Evolutionary conservation across 305 asterid species (phyloP).

Genomic region (Striga hermonthica): DNA sequence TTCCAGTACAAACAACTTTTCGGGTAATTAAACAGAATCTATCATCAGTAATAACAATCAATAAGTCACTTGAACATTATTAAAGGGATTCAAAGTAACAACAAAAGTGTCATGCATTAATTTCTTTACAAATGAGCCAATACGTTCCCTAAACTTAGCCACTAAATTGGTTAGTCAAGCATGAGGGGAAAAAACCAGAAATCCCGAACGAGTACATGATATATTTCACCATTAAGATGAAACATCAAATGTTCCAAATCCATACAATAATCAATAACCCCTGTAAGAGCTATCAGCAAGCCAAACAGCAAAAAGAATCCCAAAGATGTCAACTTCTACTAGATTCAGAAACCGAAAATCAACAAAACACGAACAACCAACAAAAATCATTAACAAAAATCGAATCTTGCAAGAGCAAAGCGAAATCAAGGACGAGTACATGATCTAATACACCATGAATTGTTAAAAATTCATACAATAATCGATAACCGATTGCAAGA

Average conservation of each 20-base stretch:
- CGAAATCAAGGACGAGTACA: no score
- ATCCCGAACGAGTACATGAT: neutral
- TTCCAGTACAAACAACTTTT: no score
- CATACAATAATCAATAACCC: neutral
- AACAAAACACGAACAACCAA: no score
- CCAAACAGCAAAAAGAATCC: no score
- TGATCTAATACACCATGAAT: no score
- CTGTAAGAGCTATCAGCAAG: no score
- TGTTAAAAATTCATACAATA: neutral
- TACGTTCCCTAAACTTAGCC: neutral
- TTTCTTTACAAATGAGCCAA: constrained; percentile 1
- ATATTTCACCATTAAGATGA: neutral
- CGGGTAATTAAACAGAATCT: no score
- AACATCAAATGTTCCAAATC: neutral
- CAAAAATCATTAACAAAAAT: no score
- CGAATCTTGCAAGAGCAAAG: no score
- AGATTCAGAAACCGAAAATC: no score
- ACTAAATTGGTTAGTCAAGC: neutral
- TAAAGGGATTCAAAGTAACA: neutral
- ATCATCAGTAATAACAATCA: no score
- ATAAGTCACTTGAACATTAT: neutral
- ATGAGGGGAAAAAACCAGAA: neutral
- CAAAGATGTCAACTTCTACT: no score
- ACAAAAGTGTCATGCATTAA: neutral
- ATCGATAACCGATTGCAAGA: neutral